Base-by-base conservation (phyloP, 31 red algal species). In the Odonthalia washingtoniensis region DNA sequence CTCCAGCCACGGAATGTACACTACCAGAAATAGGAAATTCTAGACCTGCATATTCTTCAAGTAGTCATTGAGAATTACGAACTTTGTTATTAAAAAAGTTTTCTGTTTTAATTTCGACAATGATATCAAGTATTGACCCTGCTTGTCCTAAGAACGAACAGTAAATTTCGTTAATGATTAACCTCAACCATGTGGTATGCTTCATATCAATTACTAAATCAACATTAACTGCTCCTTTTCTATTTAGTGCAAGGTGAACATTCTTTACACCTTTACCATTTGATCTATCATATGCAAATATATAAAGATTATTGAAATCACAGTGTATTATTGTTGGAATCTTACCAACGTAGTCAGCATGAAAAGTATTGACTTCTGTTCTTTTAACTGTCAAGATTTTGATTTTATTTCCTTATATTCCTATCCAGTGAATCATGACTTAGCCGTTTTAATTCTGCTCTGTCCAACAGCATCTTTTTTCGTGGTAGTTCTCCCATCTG, bases 181-280 rank as follows among this genome's bases (percentile, higher is more conserved):
- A 27, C 88, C 95, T 70, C 88, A 74, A 0, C 92, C 92, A 77
- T 92, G 78, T 30, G 91, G 63, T 28, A n/a, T 89, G 86, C 17
- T 82, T 85, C 90, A 95, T 97, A 63, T 95, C 89, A 34, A 99
- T 61, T 1, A 74, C 79, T 76, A 99, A 80, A 46, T 96, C 97
- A 4, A 95, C 83, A 45, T 99, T 97, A 17, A 95, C 94, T 16
- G 97, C 88, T 39, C 94, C 97, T 64, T 88, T 97, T 4, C 94
- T 99, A 34, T 77, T 70, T 57, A 93, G 82, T 0, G 91, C 89
- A 89, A 95, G 95, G 70, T 85, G 88, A 30, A 95, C 67, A 4
- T 97, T 66, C 30, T 49, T 89, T 1, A 93, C 95, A 42, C 92
- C 92, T 40, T 64, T 84, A 28, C 94, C 90, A 36, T 74, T 80